phyloP scores from a whole-genome alignment of 176 grass and related monocot species.

The Carex kokanica region DNA sequence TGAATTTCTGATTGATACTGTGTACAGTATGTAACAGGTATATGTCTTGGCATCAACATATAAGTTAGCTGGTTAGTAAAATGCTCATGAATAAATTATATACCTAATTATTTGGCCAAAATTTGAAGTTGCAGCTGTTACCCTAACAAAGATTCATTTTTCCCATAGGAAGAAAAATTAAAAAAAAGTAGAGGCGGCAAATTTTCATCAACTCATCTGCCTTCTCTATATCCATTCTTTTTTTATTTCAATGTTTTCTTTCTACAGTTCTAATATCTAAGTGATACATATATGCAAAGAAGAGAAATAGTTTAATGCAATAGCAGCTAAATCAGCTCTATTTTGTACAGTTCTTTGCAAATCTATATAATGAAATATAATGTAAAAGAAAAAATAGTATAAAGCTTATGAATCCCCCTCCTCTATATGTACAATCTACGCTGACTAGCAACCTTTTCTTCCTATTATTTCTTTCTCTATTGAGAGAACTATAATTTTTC shows the following conservation, averaged over 20 bases:
- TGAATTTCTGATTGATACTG: background rate
- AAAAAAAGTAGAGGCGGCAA: background rate
- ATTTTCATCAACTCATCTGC: slow-evolving; percentile 1
- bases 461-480: background rate
- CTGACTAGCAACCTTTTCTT: background rate
- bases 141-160: background rate
- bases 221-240: background rate
- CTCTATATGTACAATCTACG: slow-evolving; percentile 10
- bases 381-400: background rate
- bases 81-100: background rate
- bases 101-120: background rate
- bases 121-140: background rate
- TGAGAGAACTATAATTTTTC: background rate
- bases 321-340: background rate
- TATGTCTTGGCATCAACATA: background rate
- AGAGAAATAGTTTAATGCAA: background rate
- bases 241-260: background rate
- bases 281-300: background rate
- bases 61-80: background rate
- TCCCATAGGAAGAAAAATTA: background rate
- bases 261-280: background rate
- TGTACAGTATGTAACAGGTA: background rate
- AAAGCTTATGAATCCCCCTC: background rate
- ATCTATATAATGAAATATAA: slow-evolving; percentile 15
- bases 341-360: background rate